Evolutionary conservation across 305 asterid species (phyloP).

Genomic region (Fraxinus angustifolia): DNA sequence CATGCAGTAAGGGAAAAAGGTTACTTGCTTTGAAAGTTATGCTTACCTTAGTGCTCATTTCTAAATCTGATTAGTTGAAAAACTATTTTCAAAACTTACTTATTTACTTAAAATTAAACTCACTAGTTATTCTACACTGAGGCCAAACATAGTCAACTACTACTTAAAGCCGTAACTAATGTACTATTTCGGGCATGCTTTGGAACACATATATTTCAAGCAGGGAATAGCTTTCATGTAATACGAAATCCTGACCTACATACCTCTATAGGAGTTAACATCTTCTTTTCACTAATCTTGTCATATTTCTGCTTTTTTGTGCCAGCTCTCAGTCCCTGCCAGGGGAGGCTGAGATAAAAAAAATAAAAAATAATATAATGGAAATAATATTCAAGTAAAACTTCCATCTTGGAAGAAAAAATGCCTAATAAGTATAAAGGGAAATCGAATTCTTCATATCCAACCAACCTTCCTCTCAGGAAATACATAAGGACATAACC

Average conservation of each 20-base stretch:
- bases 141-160: background rate
- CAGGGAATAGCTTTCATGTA: constrained; percentile 20
- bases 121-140: background rate
- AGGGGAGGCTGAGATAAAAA: constrained; percentile 62
- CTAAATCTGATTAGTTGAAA: background rate
- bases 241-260: constrained; percentile 1
- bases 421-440: constrained; percentile 16
- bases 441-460: constrained; percentile 19
- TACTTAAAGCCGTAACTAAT: background rate
- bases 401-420: constrained; percentile 6
- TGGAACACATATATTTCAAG: constrained; percentile 16
- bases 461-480: constrained; percentile 91
- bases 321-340: constrained; percentile 97
- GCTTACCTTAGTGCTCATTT: background rate
- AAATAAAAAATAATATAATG: background rate
- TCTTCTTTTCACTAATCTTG: constrained; percentile 90
- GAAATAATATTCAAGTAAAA: constrained; percentile 5
- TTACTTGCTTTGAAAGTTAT: background rate
- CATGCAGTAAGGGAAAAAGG: background rate
- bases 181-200: background rate
- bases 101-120: background rate
- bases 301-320: constrained; percentile 95
- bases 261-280: constrained; percentile 91
- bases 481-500: constrained; percentile 97
- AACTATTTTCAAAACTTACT: background rate